Base-by-base conservation (phyloP, 495 filamentous ascomycete species). In the Neohortaea acidophila region DNA sequence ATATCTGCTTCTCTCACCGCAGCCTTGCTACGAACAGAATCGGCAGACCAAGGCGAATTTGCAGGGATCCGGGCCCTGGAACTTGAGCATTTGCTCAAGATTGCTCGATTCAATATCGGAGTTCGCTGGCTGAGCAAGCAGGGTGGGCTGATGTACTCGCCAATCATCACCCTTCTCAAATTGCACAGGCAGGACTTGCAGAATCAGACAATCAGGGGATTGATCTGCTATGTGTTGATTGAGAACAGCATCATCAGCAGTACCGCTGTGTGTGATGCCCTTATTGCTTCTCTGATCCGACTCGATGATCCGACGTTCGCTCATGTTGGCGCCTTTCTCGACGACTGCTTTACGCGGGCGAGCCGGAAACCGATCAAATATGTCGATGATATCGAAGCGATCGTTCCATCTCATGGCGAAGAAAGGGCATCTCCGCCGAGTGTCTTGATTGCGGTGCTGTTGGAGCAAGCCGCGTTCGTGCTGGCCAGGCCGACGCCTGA, bases 91-190 rank as follows among this genome's bases (percentile, higher is more conserved):
- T 60, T 86, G 21, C 65, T 92, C 9, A 64, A 73, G 30, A 79
- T 93, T 46, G 83, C 84, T 10, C 66, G 73, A 41, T 72, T 72
- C 47, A 87, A 83, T 9, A 72, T 81, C 12, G 72, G 72, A 12
- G 79, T 91, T 69, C 75, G 77, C 28, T 94, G 85, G 85, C 89
- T 71, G 63, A 67, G 13, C 32, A 74, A 77, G 43, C 62, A 67
- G 44, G 69, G 70, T 68, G 57, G 41, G 10, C 48, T 64, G 26
- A 43, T 53, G 3, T 52, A 70, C n/a, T 79, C 77, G 13, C 77
- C 75, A 2, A 79, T 82, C 33, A 70, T 68, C n/a, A 65, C 64
- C 4, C 62, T 84, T 7, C 49, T 82, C 9, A 70, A 64, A 49
- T 54, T 64, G 21, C 41, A 49, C 23, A 13, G 19, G 6, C 2